Conservation (phyloP, 768 basidiomycete genomes). For the Lactifluus echinatus region DNA sequence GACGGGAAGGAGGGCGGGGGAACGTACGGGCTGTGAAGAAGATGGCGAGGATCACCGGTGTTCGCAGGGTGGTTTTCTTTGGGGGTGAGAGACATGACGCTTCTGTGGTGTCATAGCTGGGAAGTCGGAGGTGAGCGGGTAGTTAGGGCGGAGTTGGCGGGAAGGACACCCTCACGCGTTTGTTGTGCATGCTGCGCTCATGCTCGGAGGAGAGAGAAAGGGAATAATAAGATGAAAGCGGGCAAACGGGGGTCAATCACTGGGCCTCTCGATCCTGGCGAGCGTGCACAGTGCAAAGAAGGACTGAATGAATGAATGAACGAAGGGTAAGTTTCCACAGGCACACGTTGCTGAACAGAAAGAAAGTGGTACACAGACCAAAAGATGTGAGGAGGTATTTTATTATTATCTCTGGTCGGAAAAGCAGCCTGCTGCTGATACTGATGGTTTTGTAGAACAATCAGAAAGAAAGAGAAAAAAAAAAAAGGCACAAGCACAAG, state of each 20-base stretch:
- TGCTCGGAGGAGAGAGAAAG: not conserved
- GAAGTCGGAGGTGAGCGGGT: not conserved
- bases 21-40: not conserved
- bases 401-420: not conserved
- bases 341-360: not conserved
- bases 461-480: not conserved
- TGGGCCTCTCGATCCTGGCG: not conserved
- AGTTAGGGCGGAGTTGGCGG: not conserved
- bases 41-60: not conserved
- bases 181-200: not conserved
- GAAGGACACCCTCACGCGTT: not conserved
- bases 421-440: not conserved
- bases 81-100: not conserved
- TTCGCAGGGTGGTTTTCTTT: not conserved
- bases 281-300: not conserved
- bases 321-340: not conserved
- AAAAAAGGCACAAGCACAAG: no score
- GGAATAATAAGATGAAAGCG: not conserved
- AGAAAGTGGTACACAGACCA: not conserved
- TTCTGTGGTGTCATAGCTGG: not conserved
- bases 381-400: no score
- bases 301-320: not conserved
- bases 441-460: not conserved
- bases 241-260: not conserved
- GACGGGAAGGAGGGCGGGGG: not conserved